Conservation (phyloP, 306 rosid species). For the Citrullus colocynthis region DNA sequence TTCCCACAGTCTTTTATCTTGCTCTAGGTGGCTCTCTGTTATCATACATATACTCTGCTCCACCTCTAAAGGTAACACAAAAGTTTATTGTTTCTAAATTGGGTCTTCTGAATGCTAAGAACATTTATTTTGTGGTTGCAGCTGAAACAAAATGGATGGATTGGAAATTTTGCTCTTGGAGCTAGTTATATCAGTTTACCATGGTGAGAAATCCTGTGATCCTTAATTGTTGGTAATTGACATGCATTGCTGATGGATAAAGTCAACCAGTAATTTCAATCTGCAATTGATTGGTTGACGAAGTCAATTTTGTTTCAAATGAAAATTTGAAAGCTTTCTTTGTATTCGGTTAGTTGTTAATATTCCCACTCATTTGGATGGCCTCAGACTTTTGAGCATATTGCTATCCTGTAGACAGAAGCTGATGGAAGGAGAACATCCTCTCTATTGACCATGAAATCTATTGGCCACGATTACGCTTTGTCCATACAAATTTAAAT, state of each 20-base stretch:
- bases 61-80: slow-evolving; percentile 68
- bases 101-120: slow-evolving; percentile 13
- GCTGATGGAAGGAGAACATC: background rate
- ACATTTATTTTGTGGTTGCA: slow-evolving; percentile 27
- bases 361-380: background rate
- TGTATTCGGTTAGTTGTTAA: background rate
- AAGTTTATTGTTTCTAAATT: background rate
- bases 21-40: slow-evolving; percentile 83
- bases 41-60: slow-evolving; percentile 93
- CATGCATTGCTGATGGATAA: background rate
- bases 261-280: background rate
- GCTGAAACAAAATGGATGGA: slow-evolving; percentile 99
- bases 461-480: background rate
- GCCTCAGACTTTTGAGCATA: background rate
- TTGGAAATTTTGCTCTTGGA: slow-evolving; percentile 95
- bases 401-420: background rate
- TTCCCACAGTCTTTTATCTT: slow-evolving; percentile 71
- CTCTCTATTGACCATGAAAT: background rate
- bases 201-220: slow-evolving; percentile 49
- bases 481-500: background rate
- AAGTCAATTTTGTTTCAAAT: background rate
- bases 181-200: slow-evolving; percentile 98
- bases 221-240: slow-evolving; percentile 2
- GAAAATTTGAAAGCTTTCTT: background rate
- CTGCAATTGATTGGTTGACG: background rate